Percentiles rank a stretch among this genome's conserved stretches.
These are phyloP conservation scores for Gynochthodes officinalis DNA, from an alignment of 257 asterid genomes.

Conservation along the genomic window DNA sequence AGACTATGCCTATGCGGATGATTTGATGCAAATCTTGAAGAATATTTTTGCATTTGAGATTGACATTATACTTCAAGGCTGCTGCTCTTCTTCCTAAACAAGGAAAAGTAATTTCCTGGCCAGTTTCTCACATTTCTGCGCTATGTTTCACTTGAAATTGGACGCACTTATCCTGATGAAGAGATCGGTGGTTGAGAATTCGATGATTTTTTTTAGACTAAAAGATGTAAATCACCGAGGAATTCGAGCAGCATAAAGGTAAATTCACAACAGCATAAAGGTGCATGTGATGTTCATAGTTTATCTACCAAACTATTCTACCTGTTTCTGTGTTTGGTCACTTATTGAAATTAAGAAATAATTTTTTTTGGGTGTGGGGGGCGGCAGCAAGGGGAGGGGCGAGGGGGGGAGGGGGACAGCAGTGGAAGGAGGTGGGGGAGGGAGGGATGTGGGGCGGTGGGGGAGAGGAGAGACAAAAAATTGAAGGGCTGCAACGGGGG, in stretches of 20 bases:
- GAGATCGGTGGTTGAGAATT: slow-evolving; percentile 4
- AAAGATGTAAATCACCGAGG: slow-evolving; percentile 11
- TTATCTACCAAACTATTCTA: neutral
- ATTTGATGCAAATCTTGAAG: slow-evolving; percentile 1
- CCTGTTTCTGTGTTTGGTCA: too few species aligned
- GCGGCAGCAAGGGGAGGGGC: too few species aligned
- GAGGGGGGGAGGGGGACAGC: too few species aligned
- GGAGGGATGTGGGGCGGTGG: too few species aligned
- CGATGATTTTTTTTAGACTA: slow-evolving; percentile 1
- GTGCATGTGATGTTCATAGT: neutral
- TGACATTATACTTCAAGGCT: slow-evolving; percentile 4
- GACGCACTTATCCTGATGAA: neutral
- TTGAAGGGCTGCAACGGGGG: too few species aligned
- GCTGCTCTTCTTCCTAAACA: neutral
- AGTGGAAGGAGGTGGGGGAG: too few species aligned
- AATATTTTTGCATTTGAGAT: slow-evolving; percentile 3
- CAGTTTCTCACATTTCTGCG: slow-evolving; percentile 1
- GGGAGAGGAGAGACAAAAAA: too few species aligned
- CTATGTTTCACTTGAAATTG: slow-evolving; percentile 5
- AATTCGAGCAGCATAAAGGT: neutral
- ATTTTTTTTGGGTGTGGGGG: too few species aligned
- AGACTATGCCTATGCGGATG: neutral
- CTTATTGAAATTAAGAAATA: too few species aligned
- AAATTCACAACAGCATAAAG: neutral
- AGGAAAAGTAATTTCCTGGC: neutral